phyloP scores from a whole-genome alignment of 2,329 filamentous ascomycete species.

The Zalaria sp. region DNA sequence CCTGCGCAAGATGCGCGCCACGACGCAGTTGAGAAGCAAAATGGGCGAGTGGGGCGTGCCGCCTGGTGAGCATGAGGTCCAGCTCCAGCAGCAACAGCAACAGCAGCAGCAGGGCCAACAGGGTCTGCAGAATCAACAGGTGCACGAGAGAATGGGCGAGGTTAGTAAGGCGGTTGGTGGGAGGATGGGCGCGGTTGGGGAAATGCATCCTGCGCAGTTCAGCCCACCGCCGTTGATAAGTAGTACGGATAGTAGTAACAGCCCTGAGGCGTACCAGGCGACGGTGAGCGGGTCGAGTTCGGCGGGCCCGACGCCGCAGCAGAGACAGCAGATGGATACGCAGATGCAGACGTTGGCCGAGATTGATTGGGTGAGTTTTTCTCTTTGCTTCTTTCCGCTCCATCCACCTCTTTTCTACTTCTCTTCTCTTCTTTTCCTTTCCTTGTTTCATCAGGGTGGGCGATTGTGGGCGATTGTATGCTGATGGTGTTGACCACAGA shows the following conservation, averaged over 20 bases:
- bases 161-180: not conserved
- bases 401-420: too few species aligned
- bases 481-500: conserved; percentile 15
- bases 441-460: not conserved
- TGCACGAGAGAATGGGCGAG: not conserved
- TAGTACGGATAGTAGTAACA: conserved; percentile 10
- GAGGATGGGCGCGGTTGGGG: not conserved
- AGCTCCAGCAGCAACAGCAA: not conserved
- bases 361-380: conserved; percentile 49
- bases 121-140: not conserved
- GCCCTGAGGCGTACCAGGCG: conserved; percentile 7
- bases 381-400: not conserved
- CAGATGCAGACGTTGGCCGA: conserved; percentile 29
- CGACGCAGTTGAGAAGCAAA: conserved; percentile 5
- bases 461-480: not conserved
- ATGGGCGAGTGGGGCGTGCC: not conserved
- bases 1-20: conserved; percentile 35
- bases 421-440: too few species aligned
- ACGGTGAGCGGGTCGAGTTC: too few species aligned
- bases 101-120: not conserved
- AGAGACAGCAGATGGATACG: conserved; percentile 6
- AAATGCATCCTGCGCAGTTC: conserved; percentile 11
- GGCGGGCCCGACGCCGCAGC: not conserved
- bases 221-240: conserved; percentile 11
- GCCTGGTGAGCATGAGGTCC: not conserved